Conservation (phyloP, 305 asterid species). For the Fraxinus sp. region DNA sequence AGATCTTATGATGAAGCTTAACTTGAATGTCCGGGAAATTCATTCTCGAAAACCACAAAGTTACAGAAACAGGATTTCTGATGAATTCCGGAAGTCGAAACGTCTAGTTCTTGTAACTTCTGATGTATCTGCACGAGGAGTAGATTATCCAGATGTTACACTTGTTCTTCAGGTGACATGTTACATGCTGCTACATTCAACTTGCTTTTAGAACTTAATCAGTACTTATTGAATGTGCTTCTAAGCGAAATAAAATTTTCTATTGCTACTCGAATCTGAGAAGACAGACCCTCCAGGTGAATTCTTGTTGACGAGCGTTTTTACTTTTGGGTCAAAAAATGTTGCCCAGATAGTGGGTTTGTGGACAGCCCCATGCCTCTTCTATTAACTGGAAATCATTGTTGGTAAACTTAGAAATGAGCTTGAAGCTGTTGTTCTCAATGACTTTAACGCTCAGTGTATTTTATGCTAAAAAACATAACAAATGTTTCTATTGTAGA, state of each 20-base stretch:
- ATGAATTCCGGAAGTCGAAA: slow-evolving; percentile 88
- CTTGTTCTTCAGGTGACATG: slow-evolving; percentile 76
- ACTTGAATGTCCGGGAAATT: slow-evolving; percentile 82
- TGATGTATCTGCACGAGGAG: slow-evolving; percentile 98
- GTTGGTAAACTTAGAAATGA: too few relatives aligned
- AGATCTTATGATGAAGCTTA: slow-evolving; percentile 72
- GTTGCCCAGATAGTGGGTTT: not conserved
- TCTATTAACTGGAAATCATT: too few relatives aligned
- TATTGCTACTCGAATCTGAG: not conserved
- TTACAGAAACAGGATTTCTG: slow-evolving; percentile 83
- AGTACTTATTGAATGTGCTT: not conserved
- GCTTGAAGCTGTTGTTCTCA: not conserved
- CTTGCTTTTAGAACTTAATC: not conserved
- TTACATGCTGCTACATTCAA: slow-evolving; percentile 2
- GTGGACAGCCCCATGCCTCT: not conserved
- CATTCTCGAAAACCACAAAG: slow-evolving; percentile 94
- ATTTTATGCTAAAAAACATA: not conserved
- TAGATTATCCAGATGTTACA: slow-evolving; percentile 93
- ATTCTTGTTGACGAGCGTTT: not conserved
- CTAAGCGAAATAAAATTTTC: not conserved
- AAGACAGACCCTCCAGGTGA: not conserved
- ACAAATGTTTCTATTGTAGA: slow-evolving; percentile 38
- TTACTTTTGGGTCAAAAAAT: not conserved
- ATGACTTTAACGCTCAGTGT: not conserved
- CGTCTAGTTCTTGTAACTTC: slow-evolving; percentile 95